Base-by-base conservation (phyloP, 257 asterid genomes). In the Solanum sejunctum region DNA sequence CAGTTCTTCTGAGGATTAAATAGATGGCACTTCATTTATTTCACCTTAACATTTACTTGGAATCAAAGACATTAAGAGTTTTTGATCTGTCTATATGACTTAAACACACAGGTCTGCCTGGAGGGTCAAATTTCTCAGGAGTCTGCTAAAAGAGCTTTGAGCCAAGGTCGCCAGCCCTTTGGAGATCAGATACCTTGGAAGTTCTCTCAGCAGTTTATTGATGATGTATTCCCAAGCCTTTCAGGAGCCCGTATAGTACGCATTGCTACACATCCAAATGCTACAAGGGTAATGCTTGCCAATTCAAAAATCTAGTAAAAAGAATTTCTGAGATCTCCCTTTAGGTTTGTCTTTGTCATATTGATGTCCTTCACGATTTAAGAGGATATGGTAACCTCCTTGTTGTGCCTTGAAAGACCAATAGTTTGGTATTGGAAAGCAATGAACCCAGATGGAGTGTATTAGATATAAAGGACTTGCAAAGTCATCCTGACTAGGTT, bases 181-280 rank as follows among this genome's bases (percentile, higher is more conserved):
- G 98, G 99, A 84, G 98, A 97, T 88, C 97, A 93, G 86, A 95
- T 97, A 88, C 98, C 99, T 17, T 95, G 98, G 99, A 96, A 95
- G 89, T 92, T 96, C 82, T 95, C 95, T 47, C 93, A 92, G 85
- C 97, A 93, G 89, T 95, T 95, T 77, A 89, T 86, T 45, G 94
- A 94, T 87, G 86, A 97, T 12, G 93, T 80, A 69, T 95, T 95
- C 75, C 98, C 99, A 11, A 92, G 93, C 88, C 95, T 93, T 89
- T 93, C 99, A 86, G 98, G 99, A 84, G 98, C 98, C 87, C 98
- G 98, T 39, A 91, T 96, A 85, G 98, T 96, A 41, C 97, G 98
- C 85, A 95, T 96, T 89, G 98, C 99, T 85, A 95, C 99, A 78
- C 99, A 96, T 89, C 99, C 98, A 56, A 93, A 89, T 91, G 98